These are phyloP conservation scores for Trichosporon asahii DNA, from an alignment of 1,284 basidiomycete species.

Conservation along the genomic window DNA sequence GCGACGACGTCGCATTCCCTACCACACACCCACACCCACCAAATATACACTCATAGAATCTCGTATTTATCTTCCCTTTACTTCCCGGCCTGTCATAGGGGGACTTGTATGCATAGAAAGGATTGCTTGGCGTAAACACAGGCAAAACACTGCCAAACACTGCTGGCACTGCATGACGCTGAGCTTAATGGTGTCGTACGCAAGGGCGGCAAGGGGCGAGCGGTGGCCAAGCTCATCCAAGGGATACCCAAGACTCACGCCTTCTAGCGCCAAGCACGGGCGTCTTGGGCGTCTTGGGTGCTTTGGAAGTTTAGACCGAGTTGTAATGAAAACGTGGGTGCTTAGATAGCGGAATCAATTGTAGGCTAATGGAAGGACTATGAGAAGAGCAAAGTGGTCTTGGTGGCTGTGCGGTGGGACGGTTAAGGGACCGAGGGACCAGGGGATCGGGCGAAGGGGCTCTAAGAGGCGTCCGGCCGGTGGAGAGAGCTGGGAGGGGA, in stretches of 20 bases:
- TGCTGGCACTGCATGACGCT: not conserved
- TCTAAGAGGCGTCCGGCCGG: too few species aligned
- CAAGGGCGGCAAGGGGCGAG: too few species aligned
- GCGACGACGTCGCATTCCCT: too few species aligned
- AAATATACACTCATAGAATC: not conserved
- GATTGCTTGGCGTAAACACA: not conserved
- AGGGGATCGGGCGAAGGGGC: not conserved
- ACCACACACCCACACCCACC: not conserved
- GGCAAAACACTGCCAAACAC: too few species aligned
- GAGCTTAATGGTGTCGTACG: not conserved
- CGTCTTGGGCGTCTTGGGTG: too few species aligned
- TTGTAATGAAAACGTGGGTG: not conserved
- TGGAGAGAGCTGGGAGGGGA: too few species aligned
- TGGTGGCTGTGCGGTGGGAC: not conserved
- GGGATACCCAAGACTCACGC: not conserved
- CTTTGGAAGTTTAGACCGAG: too few species aligned
- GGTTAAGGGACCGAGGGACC: not conserved
- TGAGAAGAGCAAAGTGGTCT: not conserved
- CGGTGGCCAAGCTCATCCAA: not conserved
- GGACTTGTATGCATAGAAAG: conserved; percentile 2
- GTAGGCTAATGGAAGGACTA: not conserved
- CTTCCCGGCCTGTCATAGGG: not conserved
- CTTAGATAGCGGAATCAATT: not conserved
- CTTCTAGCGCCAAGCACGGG: not conserved
- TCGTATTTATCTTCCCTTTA: not conserved